Conservation (phyloP, 139 green algal species). For the Chlamydomonas applanata region DNA sequence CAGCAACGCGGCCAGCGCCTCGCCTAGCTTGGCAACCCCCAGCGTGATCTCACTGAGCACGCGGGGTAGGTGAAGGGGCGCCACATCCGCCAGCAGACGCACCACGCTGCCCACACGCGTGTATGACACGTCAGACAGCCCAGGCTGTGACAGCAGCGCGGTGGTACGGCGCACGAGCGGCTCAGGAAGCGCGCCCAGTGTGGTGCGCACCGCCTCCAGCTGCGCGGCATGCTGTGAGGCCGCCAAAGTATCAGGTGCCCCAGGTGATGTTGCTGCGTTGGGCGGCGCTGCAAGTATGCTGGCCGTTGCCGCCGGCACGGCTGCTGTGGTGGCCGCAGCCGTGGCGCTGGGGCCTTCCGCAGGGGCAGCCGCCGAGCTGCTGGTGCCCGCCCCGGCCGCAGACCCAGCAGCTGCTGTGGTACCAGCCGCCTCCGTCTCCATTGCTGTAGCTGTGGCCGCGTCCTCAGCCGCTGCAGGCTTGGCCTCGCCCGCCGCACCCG, state of each 20-base stretch:
- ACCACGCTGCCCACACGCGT: constrained; percentile 47
- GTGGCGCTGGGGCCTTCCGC: background rate
- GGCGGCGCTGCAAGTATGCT: background rate
- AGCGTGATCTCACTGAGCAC: constrained; percentile 40
- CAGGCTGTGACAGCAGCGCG: constrained; percentile 32
- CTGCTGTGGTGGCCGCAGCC: background rate
- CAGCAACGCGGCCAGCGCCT: too few relatives aligned
- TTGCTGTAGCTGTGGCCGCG: background rate
- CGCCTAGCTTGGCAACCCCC: too few relatives aligned
- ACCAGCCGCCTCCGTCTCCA: background rate
- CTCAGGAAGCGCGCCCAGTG: constrained; percentile 19
- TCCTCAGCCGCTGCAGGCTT: background rate
- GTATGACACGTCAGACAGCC: constrained; percentile 65
- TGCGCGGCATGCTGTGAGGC: background rate
- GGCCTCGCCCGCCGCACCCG: background rate
- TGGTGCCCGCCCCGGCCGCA: background rate
- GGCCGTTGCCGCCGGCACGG: background rate
- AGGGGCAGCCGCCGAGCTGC: background rate
- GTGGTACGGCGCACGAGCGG: constrained; percentile 22
- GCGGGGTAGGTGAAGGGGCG: constrained; percentile 48
- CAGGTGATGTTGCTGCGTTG: constrained; percentile 12
- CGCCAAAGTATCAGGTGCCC: too few relatives aligned
- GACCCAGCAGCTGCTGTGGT: background rate
- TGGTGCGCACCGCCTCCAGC: constrained; percentile 18
- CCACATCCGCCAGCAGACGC: constrained; percentile 58